Evolutionary conservation across 352 stramenopile genomes (phyloP), one percentile per base, ranked within the genome.

Genomic region (Phytophthora pistaciae): DNA sequence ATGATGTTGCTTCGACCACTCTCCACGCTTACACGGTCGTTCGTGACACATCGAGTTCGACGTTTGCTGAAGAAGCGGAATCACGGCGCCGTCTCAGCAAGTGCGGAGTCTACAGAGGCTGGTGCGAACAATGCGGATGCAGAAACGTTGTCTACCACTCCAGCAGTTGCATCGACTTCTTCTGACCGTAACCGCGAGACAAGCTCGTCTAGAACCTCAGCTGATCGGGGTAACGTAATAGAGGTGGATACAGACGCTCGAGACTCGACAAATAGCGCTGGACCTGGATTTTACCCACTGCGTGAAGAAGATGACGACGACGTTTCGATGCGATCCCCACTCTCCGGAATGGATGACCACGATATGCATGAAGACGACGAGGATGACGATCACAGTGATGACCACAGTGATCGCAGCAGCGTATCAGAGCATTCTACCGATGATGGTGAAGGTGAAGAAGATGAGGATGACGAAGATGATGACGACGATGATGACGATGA

Each of bases 1-100:
- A 82, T 77, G 8, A 97, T 95, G 87, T 64, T 96, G 23, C 64
- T 97, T 25, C 85, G 87, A n/a, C 90, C 88, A 11, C 63, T 97
- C 14, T 90, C 87, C 18, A 94, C 89, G 0, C 63, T 97, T 31
- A 96, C 88, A 0, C 84, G 90, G 18, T 87, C 88, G 21, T 95
- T 95, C 66, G 88, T 96, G 29, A 92, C 86, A 0, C 84, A 95
- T 29, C 84, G 87, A 14, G 74, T 95, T 10, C 79, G 79, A 3
- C 87, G 86, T 25, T 53, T 95, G 31, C 60, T 92, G 27, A 87
- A 91, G 52, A 95, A 95, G 64, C 74, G 75, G 42, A 80, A 75
- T 31, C 57, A 73, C 42, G 67, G 50, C 14, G 20, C 33, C 4
- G 33, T 60, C 1, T 57, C 62, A 25, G 64, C 48, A 21, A 36